phyloP scores from a whole-genome alignment of 2,329 filamentous ascomycete genomes.

The Grosmannia clavigera region DNA sequence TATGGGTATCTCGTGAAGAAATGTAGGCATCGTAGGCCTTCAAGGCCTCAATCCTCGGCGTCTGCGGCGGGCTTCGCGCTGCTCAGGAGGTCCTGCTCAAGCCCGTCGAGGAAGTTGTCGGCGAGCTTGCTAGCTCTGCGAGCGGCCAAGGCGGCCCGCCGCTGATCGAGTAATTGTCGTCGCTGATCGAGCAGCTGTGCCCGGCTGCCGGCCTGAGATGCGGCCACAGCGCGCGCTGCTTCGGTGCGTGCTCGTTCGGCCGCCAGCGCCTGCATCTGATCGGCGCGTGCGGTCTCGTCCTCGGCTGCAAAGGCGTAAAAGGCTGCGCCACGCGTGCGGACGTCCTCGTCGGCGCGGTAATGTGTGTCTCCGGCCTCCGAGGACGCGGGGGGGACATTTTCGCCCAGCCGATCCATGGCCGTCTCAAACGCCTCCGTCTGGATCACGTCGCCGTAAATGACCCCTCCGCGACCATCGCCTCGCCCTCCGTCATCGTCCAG shows the following conservation, averaged over 20 bases:
- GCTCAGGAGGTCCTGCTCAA: conserved; percentile 17
- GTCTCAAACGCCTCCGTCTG: conserved; percentile 69
- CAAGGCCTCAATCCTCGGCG: too few species aligned
- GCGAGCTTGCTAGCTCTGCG: conserved; percentile 23
- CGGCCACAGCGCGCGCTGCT: conserved; percentile 40
- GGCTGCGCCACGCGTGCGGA: conserved; percentile 75
- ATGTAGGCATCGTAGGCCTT: too few species aligned
- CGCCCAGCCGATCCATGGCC: conserved; percentile 59
- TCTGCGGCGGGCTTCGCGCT: too few species aligned
- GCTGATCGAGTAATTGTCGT: background rate
- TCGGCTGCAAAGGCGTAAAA: conserved; percentile 85
- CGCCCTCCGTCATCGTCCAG: too few species aligned
- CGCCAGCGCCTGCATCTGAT: conserved; percentile 65
- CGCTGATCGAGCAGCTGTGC: conserved; percentile 48
- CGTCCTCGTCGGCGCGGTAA: conserved; percentile 76
- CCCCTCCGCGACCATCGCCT: conserved; percentile 47
- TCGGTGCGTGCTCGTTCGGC: conserved; percentile 58
- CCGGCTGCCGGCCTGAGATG: conserved; percentile 45
- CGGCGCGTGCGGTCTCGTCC: conserved; percentile 50
- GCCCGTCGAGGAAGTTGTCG: conserved; percentile 22
- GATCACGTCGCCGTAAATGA: conserved; percentile 79
- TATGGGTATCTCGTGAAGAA: too few species aligned
- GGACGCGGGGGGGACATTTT: background rate
- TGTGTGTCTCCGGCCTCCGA: conserved; percentile 40
- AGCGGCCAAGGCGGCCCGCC: conserved; percentile 18